Percentiles rank a stretch among this genome's conserved stretches.
phyloP scores from a whole-genome alignment of 805 yeast species.

The Trichomonascus vanleenenianus region DNA sequence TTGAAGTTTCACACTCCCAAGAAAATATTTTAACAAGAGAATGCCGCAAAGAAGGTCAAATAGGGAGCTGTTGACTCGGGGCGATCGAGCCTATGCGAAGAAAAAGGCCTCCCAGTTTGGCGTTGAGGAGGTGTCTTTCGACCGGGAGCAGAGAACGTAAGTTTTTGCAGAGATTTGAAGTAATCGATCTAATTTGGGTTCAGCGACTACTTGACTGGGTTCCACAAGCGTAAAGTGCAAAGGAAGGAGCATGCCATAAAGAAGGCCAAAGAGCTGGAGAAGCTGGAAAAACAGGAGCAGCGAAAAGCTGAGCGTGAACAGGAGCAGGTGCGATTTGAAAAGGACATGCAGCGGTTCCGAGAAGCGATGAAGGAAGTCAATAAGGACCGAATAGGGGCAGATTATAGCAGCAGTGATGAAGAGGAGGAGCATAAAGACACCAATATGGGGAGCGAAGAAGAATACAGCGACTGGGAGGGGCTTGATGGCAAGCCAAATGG shows the following conservation, averaged over 20 bases:
- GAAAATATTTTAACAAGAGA: neutral
- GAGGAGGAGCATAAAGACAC: constrained; percentile 16
- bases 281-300: constrained; percentile 65
- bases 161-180: constrained; percentile 12
- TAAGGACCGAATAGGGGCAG: constrained; percentile 12
- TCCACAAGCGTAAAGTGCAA: constrained; percentile 86
- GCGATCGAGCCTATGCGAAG: constrained; percentile 72
- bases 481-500: constrained; percentile 33
- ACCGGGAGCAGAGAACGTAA: constrained; percentile 58
- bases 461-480: constrained; percentile 36
- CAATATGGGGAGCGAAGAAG: constrained; percentile 24
- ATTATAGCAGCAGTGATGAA: constrained; percentile 8
- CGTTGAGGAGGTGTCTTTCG: constrained; percentile 80
- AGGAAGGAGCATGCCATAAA: constrained; percentile 82
- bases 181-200: neutral
- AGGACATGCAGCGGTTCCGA: constrained; percentile 52
- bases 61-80: constrained; percentile 74
- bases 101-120: constrained; percentile 53
- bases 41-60: constrained; percentile 30
- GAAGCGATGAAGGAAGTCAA: constrained; percentile 35
- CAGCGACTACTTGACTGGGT: constrained; percentile 81
- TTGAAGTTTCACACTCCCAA: neutral
- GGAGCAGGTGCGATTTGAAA: constrained; percentile 55
- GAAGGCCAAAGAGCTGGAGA: constrained; percentile 66
- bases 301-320: constrained; percentile 66